Base-by-base conservation (phyloP, 2,329 filamentous ascomycete species). In the Aureobasidium sp. region DNA sequence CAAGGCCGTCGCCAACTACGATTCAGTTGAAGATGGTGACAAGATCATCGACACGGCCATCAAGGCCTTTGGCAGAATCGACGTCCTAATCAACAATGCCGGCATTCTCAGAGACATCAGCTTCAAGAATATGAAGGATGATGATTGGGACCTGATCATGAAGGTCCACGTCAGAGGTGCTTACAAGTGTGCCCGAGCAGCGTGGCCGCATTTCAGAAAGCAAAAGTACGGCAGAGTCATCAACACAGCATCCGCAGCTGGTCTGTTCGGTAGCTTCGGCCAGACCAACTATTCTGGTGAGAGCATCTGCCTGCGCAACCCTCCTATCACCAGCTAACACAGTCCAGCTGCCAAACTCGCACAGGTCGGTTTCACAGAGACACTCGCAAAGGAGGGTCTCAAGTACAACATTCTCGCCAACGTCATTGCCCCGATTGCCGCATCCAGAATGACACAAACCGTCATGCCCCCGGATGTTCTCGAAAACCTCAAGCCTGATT, bases 381-480 rank as follows among this genome's bases (percentile, higher is more conserved):
- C 94, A 4, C 83, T 99, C 66, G 94, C 94, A 64, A 97, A 97
- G 82, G 94, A 99, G 80, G 94, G 94, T 68, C 81, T 85, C 73
- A 97, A 97, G 79, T 99, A 99, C 81, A 97, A 97, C 83, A 97
- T 99, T 69, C 79, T 96, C 70, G 86, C 83, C 80, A 99, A 99
- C 77, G 90, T 90, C 70, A 95, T 99, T 78, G 91, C 94, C 20
- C 94, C 94, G 59, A 92, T 97, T 72, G 93, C 93, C 68, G 94
- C 92, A 64, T 94, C 89, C 78, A 87, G 93, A 74, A 95, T 97
- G 91, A 97, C 92, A 47, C 86, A 91, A 75, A 97, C 93, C 20
- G 83, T 97, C 68, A 93, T 97, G 91, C 91, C 92, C 37, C 90
- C 91, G n/a, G 92, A 97, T 72, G 84, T 96, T 42, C 82, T 97